Percentiles rank a stretch among this genome's conserved stretches.
These are phyloP conservation scores for Malus sylvestris DNA, from an alignment of 306 rosid species.

Conservation along the genomic window DNA sequence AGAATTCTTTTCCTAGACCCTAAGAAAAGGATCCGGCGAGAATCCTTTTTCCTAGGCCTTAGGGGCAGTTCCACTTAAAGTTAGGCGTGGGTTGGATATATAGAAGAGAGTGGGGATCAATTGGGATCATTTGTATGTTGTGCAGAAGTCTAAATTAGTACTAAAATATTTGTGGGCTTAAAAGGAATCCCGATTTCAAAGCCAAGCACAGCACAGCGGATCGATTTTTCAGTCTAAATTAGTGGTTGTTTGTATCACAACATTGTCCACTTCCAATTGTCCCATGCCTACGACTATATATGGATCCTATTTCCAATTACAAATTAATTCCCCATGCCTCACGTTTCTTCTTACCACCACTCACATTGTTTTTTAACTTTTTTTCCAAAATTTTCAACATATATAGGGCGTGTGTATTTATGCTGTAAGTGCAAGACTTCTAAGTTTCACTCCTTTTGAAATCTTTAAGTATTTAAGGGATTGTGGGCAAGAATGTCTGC, in stretches of 20 bases:
- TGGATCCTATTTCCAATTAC: not conserved
- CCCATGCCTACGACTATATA: not conserved
- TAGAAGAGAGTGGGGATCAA: too few species aligned
- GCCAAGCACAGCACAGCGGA: not conserved
- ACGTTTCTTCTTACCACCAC: not conserved
- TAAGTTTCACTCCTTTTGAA: not conserved
- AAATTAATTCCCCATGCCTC: not conserved
- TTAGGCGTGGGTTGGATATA: too few species aligned
- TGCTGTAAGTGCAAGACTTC: not conserved
- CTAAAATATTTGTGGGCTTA: not conserved
- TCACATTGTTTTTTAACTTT: not conserved
- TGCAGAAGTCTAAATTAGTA: not conserved
- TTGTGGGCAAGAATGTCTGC: not conserved
- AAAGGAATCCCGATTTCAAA: not conserved
- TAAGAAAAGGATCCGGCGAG: too few species aligned
- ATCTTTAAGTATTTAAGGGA: not conserved
- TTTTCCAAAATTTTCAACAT: not conserved
- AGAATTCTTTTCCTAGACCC: not conserved
- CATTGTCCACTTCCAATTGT: not conserved
- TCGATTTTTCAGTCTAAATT: not conserved
- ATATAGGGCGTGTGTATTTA: not conserved
- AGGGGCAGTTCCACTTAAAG: not conserved
- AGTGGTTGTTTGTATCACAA: not conserved
- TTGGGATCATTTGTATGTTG: not conserved
- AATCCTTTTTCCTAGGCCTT: not conserved